Evolutionary conservation across 2,329 filamentous ascomycete genomes (phyloP).

Genomic region (Xylariaceae sp.): DNA sequence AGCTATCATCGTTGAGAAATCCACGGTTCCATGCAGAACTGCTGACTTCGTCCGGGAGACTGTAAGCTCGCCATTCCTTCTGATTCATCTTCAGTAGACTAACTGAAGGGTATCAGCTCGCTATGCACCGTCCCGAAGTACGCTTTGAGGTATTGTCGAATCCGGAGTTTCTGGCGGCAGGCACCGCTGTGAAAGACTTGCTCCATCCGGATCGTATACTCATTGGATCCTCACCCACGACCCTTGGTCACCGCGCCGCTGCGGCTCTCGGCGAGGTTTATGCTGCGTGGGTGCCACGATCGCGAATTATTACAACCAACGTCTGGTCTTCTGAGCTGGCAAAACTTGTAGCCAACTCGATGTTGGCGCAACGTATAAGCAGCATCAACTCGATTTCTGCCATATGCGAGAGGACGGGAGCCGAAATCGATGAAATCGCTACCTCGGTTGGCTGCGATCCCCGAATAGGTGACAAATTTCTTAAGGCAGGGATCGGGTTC

Average conservation of each 20-base stretch:
- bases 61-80: neutral
- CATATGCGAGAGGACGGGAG: constrained; percentile 72
- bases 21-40: constrained; percentile 72
- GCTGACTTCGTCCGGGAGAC: constrained; percentile 32
- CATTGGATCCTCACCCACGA: constrained; percentile 64
- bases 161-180: constrained; percentile 76
- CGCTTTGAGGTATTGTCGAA: constrained; percentile 76
- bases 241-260: constrained; percentile 58
- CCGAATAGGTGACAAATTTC: constrained; percentile 68
- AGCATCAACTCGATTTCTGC: constrained; percentile 80
- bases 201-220: constrained; percentile 68
- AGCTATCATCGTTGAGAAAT: constrained; percentile 77
- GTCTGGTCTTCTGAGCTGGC: constrained; percentile 74
- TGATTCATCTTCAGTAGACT: no score
- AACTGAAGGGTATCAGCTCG: constrained; percentile 41
- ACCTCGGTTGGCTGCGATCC: constrained; percentile 64
- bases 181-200: constrained; percentile 69
- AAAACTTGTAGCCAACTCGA: constrained; percentile 75
- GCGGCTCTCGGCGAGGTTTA: constrained; percentile 63
- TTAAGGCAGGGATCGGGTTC: constrained; percentile 73
- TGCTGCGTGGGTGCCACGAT: constrained; percentile 62
- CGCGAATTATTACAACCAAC: constrained; percentile 67
- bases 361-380: constrained; percentile 75
- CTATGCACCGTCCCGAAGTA: constrained; percentile 51
- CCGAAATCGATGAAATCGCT: constrained; percentile 70